Evolutionary conservation across 139 green algal genomes (phyloP).

Genomic region (Asterochloris erici): DNA sequence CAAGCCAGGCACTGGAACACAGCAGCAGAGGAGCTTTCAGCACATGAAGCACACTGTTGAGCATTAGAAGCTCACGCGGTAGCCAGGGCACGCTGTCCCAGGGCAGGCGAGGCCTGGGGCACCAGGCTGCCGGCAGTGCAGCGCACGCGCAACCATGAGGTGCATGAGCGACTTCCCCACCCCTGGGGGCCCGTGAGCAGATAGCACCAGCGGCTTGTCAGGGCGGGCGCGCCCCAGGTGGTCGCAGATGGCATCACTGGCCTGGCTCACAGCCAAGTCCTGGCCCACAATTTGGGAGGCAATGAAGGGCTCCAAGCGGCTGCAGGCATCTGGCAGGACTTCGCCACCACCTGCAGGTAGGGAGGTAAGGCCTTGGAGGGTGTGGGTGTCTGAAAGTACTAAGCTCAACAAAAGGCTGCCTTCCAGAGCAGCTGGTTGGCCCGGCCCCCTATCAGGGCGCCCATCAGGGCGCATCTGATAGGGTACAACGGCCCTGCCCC

Average conservation of each 20-base stretch:
- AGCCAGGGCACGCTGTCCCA: conserved; percentile 60
- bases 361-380: background rate
- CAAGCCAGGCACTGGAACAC: too few relatives aligned
- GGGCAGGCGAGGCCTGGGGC: conserved; percentile 42
- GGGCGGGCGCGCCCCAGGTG: conserved; percentile 50
- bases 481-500: too few relatives aligned
- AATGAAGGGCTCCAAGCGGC: conserved; percentile 54
- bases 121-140: conserved; percentile 64
- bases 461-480: too few relatives aligned
- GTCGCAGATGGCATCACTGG: conserved; percentile 74
- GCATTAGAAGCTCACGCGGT: conserved; percentile 52
- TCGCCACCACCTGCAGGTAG: too few relatives aligned
- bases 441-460: too few relatives aligned
- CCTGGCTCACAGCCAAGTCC: conserved; percentile 53
- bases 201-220: conserved; percentile 77
- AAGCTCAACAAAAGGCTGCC: too few relatives aligned
- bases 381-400: background rate
- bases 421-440: too few relatives aligned
- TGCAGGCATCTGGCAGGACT: conserved; percentile 45
- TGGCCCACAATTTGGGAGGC: conserved; percentile 68
- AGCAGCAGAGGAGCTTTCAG: too few relatives aligned
- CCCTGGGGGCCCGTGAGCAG: conserved; percentile 82
- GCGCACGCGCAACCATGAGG: conserved; percentile 57
- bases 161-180: conserved; percentile 89
- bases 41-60: background rate